Base-by-base conservation (phyloP, 2,329 filamentous ascomycete species). In the Diaporthe ampelina region DNA sequence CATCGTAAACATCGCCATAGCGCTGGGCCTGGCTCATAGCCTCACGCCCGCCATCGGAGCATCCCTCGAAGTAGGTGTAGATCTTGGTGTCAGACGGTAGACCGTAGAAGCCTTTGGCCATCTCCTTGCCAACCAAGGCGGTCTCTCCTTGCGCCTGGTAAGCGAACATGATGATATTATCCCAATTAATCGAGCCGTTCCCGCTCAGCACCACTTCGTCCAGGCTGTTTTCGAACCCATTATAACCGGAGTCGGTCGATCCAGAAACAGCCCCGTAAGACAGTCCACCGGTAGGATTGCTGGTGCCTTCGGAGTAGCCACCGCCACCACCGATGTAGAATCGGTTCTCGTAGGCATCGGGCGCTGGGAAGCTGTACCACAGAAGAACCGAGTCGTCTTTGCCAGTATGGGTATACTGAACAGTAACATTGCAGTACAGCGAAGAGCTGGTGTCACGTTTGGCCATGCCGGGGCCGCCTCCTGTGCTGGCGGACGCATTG, bases 121-220 rank as follows among this genome's bases (percentile, higher is more conserved):
- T 71, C 3, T 81, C 79, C 76, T 88, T 88, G 32, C 86, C 86
- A 15, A 89, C 78, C 29, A 81, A 77, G 13, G 85, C 87, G 83
- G 89, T 85, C 79, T 91, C 89, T 58, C 85, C 85, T 1, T 89
- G 81, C 0, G 85, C 88, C 75, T 86, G 82, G 80, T 90, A 90
- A 0, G 81, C 83, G 70, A 89, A 89, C 82, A 86, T 87, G 80
- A 86, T 84, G 4, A 84, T 81, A 1, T 84, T 81, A 45, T 89
- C 83, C 81, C 84, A 89, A 79, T 90, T 88, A 77, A 88, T 82
- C 4, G 86, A 85, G 15, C 87, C 88, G 73, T 90, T 89, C n/a
- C 81, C 84, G 67, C 80, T 78, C 1, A 88, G 81, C 19, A 84
- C 81, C 1, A 85, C 83, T 24, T 82, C 80, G 69, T 84, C 81